Conservation (phyloP, 2,329 filamentous ascomycete species). For the Aspergillus quadricinctus region DNA sequence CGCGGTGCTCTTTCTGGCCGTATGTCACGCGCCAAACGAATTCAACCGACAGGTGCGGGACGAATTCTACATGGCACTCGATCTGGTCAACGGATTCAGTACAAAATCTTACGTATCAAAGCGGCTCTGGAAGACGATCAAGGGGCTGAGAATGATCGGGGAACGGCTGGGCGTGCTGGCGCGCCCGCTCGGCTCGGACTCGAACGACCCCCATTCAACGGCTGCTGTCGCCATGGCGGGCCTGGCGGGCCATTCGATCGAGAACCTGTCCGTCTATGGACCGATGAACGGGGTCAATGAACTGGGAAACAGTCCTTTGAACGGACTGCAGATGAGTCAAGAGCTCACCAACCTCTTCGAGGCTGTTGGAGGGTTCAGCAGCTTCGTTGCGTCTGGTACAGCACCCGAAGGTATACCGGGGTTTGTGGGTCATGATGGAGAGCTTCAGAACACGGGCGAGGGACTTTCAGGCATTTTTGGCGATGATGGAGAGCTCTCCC, state of each 20-base stretch:
- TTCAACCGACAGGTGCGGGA: constrained; percentile 59
- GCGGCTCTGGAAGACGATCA: constrained; percentile 61
- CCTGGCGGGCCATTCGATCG: constrained; percentile 58
- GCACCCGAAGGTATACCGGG: constrained; percentile 36
- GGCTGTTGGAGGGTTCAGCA: constrained; percentile 53
- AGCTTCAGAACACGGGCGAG: constrained; percentile 41
- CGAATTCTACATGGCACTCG: constrained; percentile 64
- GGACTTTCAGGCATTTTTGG: constrained; percentile 45
- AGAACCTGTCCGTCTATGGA: constrained; percentile 51
- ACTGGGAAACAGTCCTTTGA: constrained; percentile 51
- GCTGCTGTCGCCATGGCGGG: constrained; percentile 64
- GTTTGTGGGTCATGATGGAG: constrained; percentile 35
- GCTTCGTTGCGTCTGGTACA: constrained; percentile 31
- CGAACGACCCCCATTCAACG: constrained; percentile 55
- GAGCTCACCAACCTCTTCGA: constrained; percentile 62
- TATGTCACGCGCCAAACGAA: constrained; percentile 58
- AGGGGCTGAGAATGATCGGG: constrained; percentile 59
- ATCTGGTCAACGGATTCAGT: constrained; percentile 59
- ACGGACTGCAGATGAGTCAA: constrained; percentile 56
- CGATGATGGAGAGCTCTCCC: constrained; percentile 56
- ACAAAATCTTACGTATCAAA: constrained; percentile 59
- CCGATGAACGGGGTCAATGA: constrained; percentile 34
- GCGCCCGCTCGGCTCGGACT: constrained; percentile 34
- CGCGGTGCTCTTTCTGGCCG: constrained; percentile 60
- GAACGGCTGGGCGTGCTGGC: constrained; percentile 55